Evolutionary conservation across 2,329 filamentous ascomycete genomes (phyloP), one percentile per base, ranked within the genome.

Genomic region (Cryphonectria naterciae): DNA sequence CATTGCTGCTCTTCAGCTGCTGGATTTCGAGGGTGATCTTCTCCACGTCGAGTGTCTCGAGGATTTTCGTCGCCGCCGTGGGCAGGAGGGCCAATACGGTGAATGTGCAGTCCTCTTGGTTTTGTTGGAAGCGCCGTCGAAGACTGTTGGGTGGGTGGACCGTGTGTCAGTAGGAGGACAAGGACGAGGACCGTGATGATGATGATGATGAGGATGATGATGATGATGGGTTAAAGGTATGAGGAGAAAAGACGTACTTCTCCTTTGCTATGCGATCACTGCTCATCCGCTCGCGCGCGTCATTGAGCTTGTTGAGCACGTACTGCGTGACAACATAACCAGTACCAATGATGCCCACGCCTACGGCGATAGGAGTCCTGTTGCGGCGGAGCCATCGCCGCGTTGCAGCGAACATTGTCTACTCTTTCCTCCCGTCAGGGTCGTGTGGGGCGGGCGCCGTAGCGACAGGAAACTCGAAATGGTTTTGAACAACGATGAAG

Each of bases 31-130:
- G 92, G 5, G 95, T 95, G 77, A 98, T 93, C 77, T 93, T 90
- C 80, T 99, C 96, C 60, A 97, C 97, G 68, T 97, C 93, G 76
- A 98, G 89, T 43, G 92, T 91, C 75, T 93, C 91, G 77, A 98
- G 85, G 76, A 99, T 92, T 79, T 97, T 95, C 75, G 96, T 90
- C 35, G 95, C 95, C 8, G 94, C 93, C 46, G 95, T 97, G 5
- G 96, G 96, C 13, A 99, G 87, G 69, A 99, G 89, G 41, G 95
- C 96, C n/a, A 98, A 90, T 61, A 98, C 94, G 52, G 96, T 99
- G 80, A 97, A 98, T 64, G 95, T 98, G 83, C 96, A 99, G 82
- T 99, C 96, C 80, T 97, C 95, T 80, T 99, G 96, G 81, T 99
- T 99, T 82, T 99, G 96, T 81, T 98, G 94, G 83, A 99, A 99